Evolutionary conservation across 169 alveolate genomes (phyloP).

Genomic region (Plasmodium falciparum): DNA sequence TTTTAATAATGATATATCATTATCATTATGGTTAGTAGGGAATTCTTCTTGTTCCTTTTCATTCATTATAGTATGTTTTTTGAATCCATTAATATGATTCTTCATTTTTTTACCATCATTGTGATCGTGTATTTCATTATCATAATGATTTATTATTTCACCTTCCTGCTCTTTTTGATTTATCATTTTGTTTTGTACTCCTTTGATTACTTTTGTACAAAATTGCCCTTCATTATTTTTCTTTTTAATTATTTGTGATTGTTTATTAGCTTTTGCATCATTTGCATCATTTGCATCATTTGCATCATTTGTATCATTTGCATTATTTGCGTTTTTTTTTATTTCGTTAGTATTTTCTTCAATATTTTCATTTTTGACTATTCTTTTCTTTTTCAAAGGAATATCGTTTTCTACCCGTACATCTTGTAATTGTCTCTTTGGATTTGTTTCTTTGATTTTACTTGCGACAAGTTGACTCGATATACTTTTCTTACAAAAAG

Average conservation of each 20-base stretch:
- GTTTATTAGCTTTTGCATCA: constrained; percentile 3
- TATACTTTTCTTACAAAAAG: neutral
- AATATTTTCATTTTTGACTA: neutral
- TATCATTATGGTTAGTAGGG: neutral
- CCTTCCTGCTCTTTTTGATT: neutral
- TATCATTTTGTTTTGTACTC: neutral
- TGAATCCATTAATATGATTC: neutral
- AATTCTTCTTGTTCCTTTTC: constrained; percentile 6
- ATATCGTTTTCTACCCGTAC: constrained; percentile 5
- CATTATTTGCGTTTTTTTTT: neutral
- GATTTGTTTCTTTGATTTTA: neutral
- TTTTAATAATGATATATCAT: too few species aligned
- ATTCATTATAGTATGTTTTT: neutral
- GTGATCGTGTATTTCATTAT: too few species aligned
- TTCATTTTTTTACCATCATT: neutral
- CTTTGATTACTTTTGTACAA: neutral
- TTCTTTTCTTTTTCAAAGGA: constrained; percentile 16
- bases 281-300: neutral
- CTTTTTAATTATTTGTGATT: neutral
- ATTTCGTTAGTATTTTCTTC: constrained; percentile 12
- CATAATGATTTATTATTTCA: neutral
- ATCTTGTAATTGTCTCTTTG: neutral
- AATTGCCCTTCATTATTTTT: neutral
- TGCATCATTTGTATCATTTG: neutral
- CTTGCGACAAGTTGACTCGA: neutral